Evolutionary conservation across 108 stramenopile genomes (phyloP).

Genomic region (Pseudonitzschia multiseries): DNA sequence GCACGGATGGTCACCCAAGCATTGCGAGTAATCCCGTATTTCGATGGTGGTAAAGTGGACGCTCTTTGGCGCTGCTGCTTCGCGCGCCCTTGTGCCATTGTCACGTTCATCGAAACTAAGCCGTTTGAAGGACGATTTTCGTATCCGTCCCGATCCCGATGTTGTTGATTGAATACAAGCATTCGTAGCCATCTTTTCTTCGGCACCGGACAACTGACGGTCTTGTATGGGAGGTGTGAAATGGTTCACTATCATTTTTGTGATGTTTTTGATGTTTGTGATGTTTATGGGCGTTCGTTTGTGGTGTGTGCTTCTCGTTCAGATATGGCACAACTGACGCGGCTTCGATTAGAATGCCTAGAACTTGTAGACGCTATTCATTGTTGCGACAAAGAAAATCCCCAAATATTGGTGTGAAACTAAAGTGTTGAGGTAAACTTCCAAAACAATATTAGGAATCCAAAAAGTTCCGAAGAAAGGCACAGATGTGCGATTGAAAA

Average conservation of each 20-base stretch:
- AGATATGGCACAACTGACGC: background rate
- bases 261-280: background rate
- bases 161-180: too few relatives aligned
- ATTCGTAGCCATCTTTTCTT: too few relatives aligned
- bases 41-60: constrained; percentile 35
- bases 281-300: background rate
- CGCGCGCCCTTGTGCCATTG: too few relatives aligned
- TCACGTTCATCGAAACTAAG: background rate
- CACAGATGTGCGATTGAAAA: too few relatives aligned
- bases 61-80: too few relatives aligned
- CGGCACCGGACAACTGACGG: too few relatives aligned
- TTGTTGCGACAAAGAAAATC: background rate
- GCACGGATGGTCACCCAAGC: constrained; percentile 40
- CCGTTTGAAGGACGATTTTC: constrained; percentile 2
- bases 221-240: too few relatives aligned
- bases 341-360: background rate
- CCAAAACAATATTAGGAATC: too few relatives aligned
- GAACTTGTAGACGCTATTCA: background rate
- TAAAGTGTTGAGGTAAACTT: too few relatives aligned
- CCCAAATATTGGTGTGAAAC: background rate
- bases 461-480: too few relatives aligned
- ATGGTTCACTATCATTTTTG: background rate
- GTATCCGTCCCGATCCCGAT: background rate
- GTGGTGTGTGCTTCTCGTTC: too few relatives aligned
- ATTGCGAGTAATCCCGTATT: constrained; percentile 36